Percentiles rank a stretch among this genome's conserved stretches.
phyloP scores from a whole-genome alignment of 345 rosid genomes.

The Firmiana major region DNA sequence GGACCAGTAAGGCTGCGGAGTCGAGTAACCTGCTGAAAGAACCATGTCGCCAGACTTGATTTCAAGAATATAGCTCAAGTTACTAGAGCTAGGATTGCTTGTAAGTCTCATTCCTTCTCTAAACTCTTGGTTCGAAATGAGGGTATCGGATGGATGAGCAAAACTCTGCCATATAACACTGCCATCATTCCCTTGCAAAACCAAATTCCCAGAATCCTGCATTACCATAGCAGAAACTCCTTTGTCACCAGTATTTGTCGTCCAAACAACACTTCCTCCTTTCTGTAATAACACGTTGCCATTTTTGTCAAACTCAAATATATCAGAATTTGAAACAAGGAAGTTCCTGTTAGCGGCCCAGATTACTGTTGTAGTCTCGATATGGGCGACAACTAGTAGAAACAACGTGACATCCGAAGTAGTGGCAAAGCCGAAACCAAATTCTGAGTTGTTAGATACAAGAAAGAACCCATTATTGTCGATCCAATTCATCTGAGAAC shows the following conservation, averaged over 20 bases:
- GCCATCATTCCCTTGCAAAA: slow-evolving; percentile 41
- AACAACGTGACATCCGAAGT: slow-evolving; percentile 43
- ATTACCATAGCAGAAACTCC: slow-evolving; percentile 64
- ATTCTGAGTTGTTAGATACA: slow-evolving; percentile 50
- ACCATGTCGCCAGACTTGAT: slow-evolving; percentile 74
- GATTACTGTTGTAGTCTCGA: slow-evolving; percentile 29
- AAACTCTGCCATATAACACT: slow-evolving; percentile 77
- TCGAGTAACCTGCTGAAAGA: slow-evolving; percentile 52
- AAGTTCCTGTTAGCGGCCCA: slow-evolving; percentile 80
- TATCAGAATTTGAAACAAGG: slow-evolving; percentile 64
- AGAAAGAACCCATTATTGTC: slow-evolving; percentile 64
- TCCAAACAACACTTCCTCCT: slow-evolving; percentile 55
- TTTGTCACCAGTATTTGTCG: slow-evolving; percentile 39
- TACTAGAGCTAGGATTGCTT: slow-evolving; percentile 42
- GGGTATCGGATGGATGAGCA: slow-evolving; percentile 73
- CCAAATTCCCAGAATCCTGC: slow-evolving; percentile 80
- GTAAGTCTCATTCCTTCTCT: slow-evolving; percentile 66
- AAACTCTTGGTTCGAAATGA: slow-evolving; percentile 61
- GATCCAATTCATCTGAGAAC: slow-evolving; percentile 72
- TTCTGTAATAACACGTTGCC: slow-evolving; percentile 55
- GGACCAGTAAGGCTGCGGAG: slow-evolving; percentile 86
- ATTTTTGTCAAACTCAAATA: slow-evolving; percentile 41
- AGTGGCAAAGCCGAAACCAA: slow-evolving; percentile 57
- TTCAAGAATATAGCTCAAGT: slow-evolving; percentile 65
- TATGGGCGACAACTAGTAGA: slow-evolving; percentile 54